A percentile compares a stretch with the other conserved stretches of the same genome.
Conservation (phyloP, 2,329 filamentous ascomycete species). For the Metarhizium guizhouense region DNA sequence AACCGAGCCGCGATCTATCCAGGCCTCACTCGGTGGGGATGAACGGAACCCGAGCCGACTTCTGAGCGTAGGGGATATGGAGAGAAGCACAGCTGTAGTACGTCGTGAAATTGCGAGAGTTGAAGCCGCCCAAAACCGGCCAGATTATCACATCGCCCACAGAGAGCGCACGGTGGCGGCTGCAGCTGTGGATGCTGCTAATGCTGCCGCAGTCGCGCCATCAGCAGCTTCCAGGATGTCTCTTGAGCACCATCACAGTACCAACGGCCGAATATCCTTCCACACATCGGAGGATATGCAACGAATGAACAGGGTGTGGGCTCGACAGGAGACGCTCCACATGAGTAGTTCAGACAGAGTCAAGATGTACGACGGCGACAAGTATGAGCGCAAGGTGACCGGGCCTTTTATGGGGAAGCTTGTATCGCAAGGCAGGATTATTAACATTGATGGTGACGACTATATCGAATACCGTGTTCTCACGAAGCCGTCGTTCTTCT, state of each 20-base stretch:
- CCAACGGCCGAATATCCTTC: slow-evolving; percentile 26
- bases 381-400: slow-evolving; percentile 52
- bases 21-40: slow-evolving; percentile 17
- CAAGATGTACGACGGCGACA: slow-evolving; percentile 50
- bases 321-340: slow-evolving; percentile 39
- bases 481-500: slow-evolving; percentile 55
- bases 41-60: slow-evolving; percentile 11
- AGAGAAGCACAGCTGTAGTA: slow-evolving; percentile 41
- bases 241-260: slow-evolving; percentile 5
- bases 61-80: slow-evolving; percentile 24
- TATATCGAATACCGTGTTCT: slow-evolving; percentile 59
- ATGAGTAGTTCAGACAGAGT: slow-evolving; percentile 38
- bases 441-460: slow-evolving; percentile 58
- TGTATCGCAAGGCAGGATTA: slow-evolving; percentile 50
- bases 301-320: slow-evolving; percentile 48
- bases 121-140: slow-evolving; percentile 41
- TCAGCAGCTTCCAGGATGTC: slow-evolving; percentile 14
- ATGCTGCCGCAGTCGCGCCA: slow-evolving; percentile 14
- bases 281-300: slow-evolving; percentile 40
- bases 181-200: slow-evolving; percentile 22
- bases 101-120: slow-evolving; percentile 42
- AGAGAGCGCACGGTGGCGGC: slow-evolving; percentile 28
- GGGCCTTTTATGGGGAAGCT: slow-evolving; percentile 55
- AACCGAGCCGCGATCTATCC: slow-evolving; percentile 22
- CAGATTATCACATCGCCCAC: slow-evolving; percentile 37